Percentiles rank a stretch among this genome's conserved stretches.
phyloP scores from a whole-genome alignment of 176 grass and related monocot species.

The Oropetium thomaeum region DNA sequence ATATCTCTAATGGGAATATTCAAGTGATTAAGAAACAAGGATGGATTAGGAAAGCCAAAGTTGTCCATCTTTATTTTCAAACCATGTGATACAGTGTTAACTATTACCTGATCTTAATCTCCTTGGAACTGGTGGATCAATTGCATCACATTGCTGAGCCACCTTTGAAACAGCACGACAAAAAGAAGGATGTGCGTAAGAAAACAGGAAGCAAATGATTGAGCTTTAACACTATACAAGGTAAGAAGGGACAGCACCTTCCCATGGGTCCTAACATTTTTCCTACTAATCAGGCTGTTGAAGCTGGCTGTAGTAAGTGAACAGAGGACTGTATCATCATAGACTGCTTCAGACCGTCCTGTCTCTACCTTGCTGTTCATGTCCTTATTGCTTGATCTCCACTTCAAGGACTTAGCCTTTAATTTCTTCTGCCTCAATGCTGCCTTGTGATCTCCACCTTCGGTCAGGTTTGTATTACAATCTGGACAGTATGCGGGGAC shows the following conservation, averaged over 20 bases:
- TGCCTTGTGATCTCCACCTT: constrained; percentile 20
- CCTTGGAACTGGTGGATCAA: constrained; percentile 66
- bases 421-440: constrained; percentile 41
- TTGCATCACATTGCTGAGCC: constrained; percentile 40
- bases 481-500: constrained; percentile 22
- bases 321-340: constrained; percentile 26
- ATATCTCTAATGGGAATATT: not conserved
- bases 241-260: constrained; percentile 41
- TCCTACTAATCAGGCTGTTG: constrained; percentile 31
- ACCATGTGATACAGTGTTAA: constrained; percentile 3
- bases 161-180: constrained; percentile 38
- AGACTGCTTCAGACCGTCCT: constrained; percentile 16
- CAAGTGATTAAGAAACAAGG: not conserved
- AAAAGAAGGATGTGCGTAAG: constrained; percentile 11
- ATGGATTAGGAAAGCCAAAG: not conserved
- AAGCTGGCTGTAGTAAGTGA: constrained; percentile 18
- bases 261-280: constrained; percentile 39
- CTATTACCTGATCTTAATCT: constrained; percentile 81
- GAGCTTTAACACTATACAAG: not conserved
- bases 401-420: constrained; percentile 44
- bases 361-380: not conserved
- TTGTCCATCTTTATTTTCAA: not conserved
- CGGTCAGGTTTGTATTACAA: constrained; percentile 3
- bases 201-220: constrained; percentile 20
- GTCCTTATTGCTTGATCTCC: constrained; percentile 42